These are phyloP conservation scores for Oryza meyeriana DNA, from an alignment of 176 grass and related monocot species.

Conservation along the genomic window DNA sequence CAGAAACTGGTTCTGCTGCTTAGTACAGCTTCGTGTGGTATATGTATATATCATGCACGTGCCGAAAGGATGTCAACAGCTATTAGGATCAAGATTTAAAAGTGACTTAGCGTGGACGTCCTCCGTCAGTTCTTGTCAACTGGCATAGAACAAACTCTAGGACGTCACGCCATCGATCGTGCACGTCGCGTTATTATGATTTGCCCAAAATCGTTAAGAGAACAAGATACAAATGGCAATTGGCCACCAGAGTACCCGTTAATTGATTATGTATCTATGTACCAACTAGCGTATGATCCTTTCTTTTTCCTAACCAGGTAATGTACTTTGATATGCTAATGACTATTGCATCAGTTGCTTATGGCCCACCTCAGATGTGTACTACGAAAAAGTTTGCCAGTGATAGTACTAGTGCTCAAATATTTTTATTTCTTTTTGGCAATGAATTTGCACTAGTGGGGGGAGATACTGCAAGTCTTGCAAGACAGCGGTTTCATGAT, in stretches of 20 bases:
- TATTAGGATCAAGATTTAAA: not conserved
- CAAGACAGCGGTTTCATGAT: not conserved
- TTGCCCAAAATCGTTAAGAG: not conserved
- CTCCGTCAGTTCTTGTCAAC: not conserved
- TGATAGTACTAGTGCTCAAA: not conserved
- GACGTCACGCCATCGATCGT: conserved; percentile 11
- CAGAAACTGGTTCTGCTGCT: not conserved
- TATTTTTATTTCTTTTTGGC: not conserved
- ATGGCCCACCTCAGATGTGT: not conserved
- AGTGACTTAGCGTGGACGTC: conserved; percentile 8
- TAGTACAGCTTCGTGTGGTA: not conserved
- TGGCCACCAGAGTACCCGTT: not conserved
- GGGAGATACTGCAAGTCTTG: not conserved
- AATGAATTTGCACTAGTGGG: not conserved
- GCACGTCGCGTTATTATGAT: not conserved
- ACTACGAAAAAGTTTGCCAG: not conserved
- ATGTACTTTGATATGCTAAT: not conserved
- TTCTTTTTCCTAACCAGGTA: not conserved
- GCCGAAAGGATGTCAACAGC: not conserved
- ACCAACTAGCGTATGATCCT: not conserved
- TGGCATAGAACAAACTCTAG: not conserved
- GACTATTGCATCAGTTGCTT: not conserved
- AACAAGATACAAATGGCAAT: not conserved
- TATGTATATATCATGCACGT: not conserved
- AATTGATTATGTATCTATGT: not conserved